These are phyloP conservation scores for Inonotus obliquus DNA, from an alignment of 1,284 basidiomycete species.

Conservation along the genomic window DNA sequence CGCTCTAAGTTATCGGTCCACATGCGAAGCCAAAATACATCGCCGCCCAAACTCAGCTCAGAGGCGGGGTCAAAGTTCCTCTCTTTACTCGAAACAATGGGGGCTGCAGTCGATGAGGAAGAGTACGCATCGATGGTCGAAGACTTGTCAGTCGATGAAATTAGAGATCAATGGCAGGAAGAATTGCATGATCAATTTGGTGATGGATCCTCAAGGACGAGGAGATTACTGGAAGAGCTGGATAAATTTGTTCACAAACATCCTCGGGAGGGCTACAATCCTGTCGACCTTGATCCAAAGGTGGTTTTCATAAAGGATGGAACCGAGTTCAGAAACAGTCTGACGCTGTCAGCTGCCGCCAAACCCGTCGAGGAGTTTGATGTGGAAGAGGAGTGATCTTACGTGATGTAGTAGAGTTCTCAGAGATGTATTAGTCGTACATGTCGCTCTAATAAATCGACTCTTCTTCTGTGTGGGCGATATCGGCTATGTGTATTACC, in stretches of 20 bases:
- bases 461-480: not conserved
- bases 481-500: too few species aligned
- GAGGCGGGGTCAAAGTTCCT: slow-evolving; percentile 65
- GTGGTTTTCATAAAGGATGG: slow-evolving; percentile 67
- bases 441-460: not conserved
- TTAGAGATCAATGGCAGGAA: slow-evolving; percentile 53
- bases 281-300: slow-evolving; percentile 41
- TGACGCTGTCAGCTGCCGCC: slow-evolving; percentile 46
- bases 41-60: slow-evolving; percentile 56
- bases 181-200: slow-evolving; percentile 36
- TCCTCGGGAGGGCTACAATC: slow-evolving; percentile 46
- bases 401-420: not conserved
- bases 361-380: slow-evolving; percentile 66
- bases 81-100: slow-evolving; percentile 44
- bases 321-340: slow-evolving; percentile 62
- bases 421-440: not conserved
- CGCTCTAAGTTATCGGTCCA: slow-evolving; percentile 83
- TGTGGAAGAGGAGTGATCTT: slow-evolving; percentile 27
- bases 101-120: slow-evolving; percentile 47
- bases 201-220: slow-evolving; percentile 41
- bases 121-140: slow-evolving; percentile 41
- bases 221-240: slow-evolving; percentile 49
- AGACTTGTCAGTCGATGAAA: slow-evolving; percentile 43
- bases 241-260: slow-evolving; percentile 49
- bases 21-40: slow-evolving; percentile 63